A percentile compares a stretch with the other conserved stretches of the same genome.
These are phyloP conservation scores for Hibiscus syriacus DNA, from an alignment of 345 rosid species.

Conservation along the genomic window DNA sequence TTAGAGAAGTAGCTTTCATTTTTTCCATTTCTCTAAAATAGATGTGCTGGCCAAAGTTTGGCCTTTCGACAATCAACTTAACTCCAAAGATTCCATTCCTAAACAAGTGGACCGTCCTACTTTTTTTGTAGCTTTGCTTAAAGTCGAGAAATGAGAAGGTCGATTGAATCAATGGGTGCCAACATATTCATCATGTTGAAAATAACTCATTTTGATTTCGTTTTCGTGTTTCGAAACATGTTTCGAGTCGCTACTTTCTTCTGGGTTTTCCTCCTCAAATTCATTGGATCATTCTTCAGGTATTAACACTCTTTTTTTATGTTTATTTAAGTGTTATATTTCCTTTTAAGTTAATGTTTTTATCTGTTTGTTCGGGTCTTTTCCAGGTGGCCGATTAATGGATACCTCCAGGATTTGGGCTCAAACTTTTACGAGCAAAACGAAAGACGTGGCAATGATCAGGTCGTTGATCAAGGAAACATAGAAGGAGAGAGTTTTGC, in stretches of 20 bases:
- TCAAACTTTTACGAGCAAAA: constrained; percentile 7
- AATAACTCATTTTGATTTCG: constrained; percentile 27
- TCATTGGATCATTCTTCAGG: constrained; percentile 37
- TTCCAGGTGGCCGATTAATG: constrained; percentile 20
- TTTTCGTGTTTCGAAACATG: constrained; percentile 24
- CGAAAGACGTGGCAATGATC: not conserved
- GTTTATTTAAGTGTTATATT: not conserved
- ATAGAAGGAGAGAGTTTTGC: constrained; percentile 20
- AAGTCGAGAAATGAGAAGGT: constrained; percentile 5
- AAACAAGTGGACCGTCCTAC: constrained; percentile 30
- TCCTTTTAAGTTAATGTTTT: not conserved
- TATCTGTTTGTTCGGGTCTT: not conserved
- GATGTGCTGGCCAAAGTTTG: constrained; percentile 7
- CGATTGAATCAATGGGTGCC: constrained; percentile 34
- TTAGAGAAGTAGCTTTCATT: not conserved
- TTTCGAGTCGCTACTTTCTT: constrained; percentile 25
- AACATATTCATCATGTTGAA: constrained; percentile 15
- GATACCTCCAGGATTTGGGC: constrained; percentile 13
- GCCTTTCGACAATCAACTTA: constrained; percentile 3
- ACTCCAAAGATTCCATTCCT: constrained; percentile 27
- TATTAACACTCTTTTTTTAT: constrained; percentile 8
- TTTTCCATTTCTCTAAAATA: not conserved
- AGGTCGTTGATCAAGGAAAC: constrained; percentile 3
- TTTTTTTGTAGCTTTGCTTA: constrained; percentile 2
- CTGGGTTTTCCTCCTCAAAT: constrained; percentile 44